These are phyloP conservation scores for Colletotrichum musae DNA, from an alignment of 2,329 filamentous ascomycete species.

Conservation along the genomic window DNA sequence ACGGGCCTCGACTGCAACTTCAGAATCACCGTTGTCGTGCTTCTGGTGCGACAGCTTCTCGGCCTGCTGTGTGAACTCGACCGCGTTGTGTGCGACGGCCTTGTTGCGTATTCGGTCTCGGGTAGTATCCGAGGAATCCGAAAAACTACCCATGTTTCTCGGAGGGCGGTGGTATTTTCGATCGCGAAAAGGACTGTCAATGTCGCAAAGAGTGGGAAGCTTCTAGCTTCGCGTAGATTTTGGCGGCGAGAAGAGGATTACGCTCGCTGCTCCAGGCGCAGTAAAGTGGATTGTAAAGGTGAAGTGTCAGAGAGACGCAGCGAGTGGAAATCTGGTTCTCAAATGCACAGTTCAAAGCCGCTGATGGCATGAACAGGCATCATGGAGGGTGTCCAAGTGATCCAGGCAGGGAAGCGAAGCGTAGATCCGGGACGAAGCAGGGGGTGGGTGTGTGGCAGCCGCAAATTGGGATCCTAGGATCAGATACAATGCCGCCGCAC, in stretches of 20 bases:
- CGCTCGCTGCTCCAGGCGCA: conserved; percentile 4
- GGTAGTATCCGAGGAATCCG: conserved; percentile 31
- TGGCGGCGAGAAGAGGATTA: background rate
- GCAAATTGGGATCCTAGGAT: conserved; percentile 30
- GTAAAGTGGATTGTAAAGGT: background rate
- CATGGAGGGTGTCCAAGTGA: conserved; percentile 22
- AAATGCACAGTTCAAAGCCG: conserved; percentile 25
- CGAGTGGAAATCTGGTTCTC: conserved; percentile 20
- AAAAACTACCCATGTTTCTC: conserved; percentile 33
- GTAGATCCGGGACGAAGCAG: conserved; percentile 29
- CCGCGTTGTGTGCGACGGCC: conserved; percentile 57
- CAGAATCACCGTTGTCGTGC: conserved; percentile 45
- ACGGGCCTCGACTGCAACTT: conserved; percentile 73
- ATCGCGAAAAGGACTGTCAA: background rate
- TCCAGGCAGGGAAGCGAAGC: conserved; percentile 30
- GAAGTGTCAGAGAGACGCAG: background rate
- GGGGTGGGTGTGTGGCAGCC: conserved; percentile 14
- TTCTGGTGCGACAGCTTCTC: conserved; percentile 66
- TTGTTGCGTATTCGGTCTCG: conserved; percentile 39
- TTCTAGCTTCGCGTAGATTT: background rate
- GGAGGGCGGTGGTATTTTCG: background rate
- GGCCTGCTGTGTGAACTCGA: conserved; percentile 74
- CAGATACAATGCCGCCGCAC: conserved; percentile 17
- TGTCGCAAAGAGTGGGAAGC: conserved; percentile 12
- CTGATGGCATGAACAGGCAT: conserved; percentile 39